A percentile compares a stretch with the other conserved stretches of the same genome.
Evolutionary conservation across 2,329 filamentous ascomycete genomes (phyloP).

Genomic region (Nothophaeocryptopus gaeumannii): DNA sequence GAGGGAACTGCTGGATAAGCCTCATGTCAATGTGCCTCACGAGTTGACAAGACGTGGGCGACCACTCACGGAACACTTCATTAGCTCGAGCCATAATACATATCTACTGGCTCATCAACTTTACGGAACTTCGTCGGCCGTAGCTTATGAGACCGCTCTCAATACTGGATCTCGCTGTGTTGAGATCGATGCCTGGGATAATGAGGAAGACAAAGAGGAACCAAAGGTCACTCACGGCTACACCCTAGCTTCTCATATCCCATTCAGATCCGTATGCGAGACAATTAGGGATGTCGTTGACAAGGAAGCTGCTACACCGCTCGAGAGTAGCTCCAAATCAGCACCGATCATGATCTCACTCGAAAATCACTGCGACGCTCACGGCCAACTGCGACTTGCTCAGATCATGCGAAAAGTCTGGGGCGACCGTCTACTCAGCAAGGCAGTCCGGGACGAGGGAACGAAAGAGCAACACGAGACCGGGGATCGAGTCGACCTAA

Average conservation of each 20-base stretch:
- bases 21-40: slow-evolving; percentile 57
- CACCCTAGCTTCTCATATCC: slow-evolving; percentile 64
- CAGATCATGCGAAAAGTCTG: slow-evolving; percentile 65
- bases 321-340: slow-evolving; percentile 41
- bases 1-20: slow-evolving; percentile 52
- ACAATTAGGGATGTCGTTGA: slow-evolving; percentile 63
- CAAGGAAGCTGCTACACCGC: slow-evolving; percentile 51
- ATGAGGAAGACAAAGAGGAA: slow-evolving; percentile 58
- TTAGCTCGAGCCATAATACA: slow-evolving; percentile 72
- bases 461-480: slow-evolving; percentile 53
- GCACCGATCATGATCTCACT: slow-evolving; percentile 64
- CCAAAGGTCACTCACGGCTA: slow-evolving; percentile 70
- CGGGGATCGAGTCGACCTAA: slow-evolving; percentile 57
- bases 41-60: slow-evolving; percentile 57
- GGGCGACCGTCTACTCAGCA: slow-evolving; percentile 58
- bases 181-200: slow-evolving; percentile 72
- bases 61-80: slow-evolving; percentile 66
- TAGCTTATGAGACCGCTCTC: slow-evolving; percentile 63
- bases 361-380: slow-evolving; percentile 63
- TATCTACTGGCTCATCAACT: slow-evolving; percentile 70
- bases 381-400: slow-evolving; percentile 60
- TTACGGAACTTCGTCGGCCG: slow-evolving; percentile 60
- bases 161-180: slow-evolving; percentile 65
- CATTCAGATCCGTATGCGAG: slow-evolving; percentile 64
- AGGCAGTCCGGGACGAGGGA: slow-evolving; percentile 56